Base-by-base conservation (phyloP, 2,329 filamentous ascomycete genomes). In the Didymella arachidicola region DNA sequence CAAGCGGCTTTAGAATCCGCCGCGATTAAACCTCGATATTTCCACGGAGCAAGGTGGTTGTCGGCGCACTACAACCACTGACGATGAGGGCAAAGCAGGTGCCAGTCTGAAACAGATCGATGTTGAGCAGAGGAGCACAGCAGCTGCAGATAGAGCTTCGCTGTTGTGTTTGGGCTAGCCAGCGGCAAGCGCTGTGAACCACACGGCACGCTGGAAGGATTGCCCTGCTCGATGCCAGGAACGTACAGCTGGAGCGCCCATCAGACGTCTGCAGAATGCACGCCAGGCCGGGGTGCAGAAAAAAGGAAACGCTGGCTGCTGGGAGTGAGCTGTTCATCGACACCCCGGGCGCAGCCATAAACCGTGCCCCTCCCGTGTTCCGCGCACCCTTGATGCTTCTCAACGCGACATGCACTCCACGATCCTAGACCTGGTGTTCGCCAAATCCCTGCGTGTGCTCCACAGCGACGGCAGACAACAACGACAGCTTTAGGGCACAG, bases 361-460 rank as follows among this genome's bases (percentile, higher is more conserved):
- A 61, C 71, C 71, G 72, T 72, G 71, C 71, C 56, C 67, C 64
- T 75, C 73, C 73, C 72, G 73, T 64, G 65, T 73, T 72, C 71
- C 71, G 72, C 63, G 59, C 64, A 64, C 60, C 57, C 54, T 57
- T 57, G 64, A 59, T 60, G 61, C 53, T 64, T 62, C 61, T 66
- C 63, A 55, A 56, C 53, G 64, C 65, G 65, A 53, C 63, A 62
- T 55, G 56, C 66, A 61, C 60, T 60, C 63, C 63, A 60, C 57
- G 57, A 61, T 68, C 68, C 64, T 48, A 57, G 60, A 51, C 58
- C 54, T 59, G 62, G 60, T 60, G 59, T 60, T 63, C 51, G 51
- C 55, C 48, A 53, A 16, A 58, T 53, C 64, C 62, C 62, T 66
- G 64, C 65, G 62, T 61, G 56, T 57, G 64, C 61, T 62, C 63